Percentiles rank a stretch among this genome's conserved stretches.
These are phyloP conservation scores for Chernovozyma aurita DNA, from an alignment of 1,139 yeast genomes.

Conservation along the genomic window DNA sequence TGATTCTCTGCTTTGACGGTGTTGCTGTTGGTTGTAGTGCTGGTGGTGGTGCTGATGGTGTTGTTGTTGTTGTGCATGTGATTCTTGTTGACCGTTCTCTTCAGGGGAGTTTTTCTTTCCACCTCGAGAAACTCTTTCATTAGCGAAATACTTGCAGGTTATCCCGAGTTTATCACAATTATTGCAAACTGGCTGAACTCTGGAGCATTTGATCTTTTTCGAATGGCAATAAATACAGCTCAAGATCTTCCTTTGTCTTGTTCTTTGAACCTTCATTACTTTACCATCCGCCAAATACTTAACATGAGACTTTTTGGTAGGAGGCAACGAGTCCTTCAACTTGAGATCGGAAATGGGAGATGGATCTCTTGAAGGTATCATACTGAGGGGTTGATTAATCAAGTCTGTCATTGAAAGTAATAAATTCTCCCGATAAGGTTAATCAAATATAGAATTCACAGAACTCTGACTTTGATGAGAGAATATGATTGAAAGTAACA, in stretches of 20 bases:
- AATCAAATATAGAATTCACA: too few species aligned
- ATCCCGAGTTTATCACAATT: constrained; percentile 44
- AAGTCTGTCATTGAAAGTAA: not conserved
- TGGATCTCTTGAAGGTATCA: not conserved
- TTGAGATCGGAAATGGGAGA: not conserved
- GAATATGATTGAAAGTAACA: too few species aligned
- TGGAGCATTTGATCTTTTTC: constrained; percentile 55
- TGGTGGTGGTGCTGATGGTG: not conserved
- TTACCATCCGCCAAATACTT: constrained; percentile 38
- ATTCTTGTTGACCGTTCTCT: constrained; percentile 1
- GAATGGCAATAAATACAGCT: constrained; percentile 61
- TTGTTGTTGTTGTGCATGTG: not conserved
- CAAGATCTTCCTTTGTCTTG: constrained; percentile 53
- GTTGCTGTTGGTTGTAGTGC: not conserved
- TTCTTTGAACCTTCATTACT: constrained; percentile 52
- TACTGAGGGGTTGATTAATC: not conserved
- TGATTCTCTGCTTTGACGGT: not conserved
- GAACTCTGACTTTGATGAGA: too few species aligned
- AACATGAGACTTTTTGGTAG: constrained; percentile 10
- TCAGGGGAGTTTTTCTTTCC: constrained; percentile 22
- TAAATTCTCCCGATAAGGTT: too few species aligned
- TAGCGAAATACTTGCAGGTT: constrained; percentile 52
- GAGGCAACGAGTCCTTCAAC: not conserved
- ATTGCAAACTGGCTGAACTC: constrained; percentile 44
- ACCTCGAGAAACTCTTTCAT: constrained; percentile 51